These are phyloP conservation scores for Hansenula lynferdii DNA, from an alignment of 1,139 yeast genomes.

Conservation along the genomic window DNA sequence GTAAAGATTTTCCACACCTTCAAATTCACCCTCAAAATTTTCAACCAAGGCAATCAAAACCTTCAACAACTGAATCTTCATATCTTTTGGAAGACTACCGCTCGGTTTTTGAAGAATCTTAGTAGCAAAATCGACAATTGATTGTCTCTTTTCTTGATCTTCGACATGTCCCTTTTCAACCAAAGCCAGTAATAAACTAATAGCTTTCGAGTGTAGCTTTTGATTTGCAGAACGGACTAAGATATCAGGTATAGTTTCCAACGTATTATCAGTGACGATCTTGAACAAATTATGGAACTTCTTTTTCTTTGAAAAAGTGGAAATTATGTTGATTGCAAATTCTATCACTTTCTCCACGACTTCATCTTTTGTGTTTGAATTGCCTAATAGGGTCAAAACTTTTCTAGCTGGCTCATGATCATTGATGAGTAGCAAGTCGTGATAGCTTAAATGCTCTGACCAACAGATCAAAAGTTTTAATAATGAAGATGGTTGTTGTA, in stretches of 20 bases:
- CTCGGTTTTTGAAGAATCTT: constrained; percentile 60
- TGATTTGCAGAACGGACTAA: constrained; percentile 38
- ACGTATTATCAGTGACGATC: constrained; percentile 49
- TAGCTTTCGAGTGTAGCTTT: constrained; percentile 48
- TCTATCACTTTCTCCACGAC: constrained; percentile 57
- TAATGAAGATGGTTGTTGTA: constrained; percentile 78
- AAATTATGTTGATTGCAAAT: constrained; percentile 46
- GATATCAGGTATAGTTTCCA: constrained; percentile 46
- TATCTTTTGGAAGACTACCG: constrained; percentile 46
- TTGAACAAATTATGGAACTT: constrained; percentile 47
- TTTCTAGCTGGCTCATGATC: constrained; percentile 52
- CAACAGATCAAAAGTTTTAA: constrained; percentile 64
- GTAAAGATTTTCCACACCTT: constrained; percentile 51
- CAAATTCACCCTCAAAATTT: constrained; percentile 48
- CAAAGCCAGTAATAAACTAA: constrained; percentile 48
- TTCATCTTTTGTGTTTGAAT: constrained; percentile 57
- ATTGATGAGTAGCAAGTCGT: constrained; percentile 52
- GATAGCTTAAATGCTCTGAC: constrained; percentile 47
- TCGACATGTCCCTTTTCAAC: constrained; percentile 58
- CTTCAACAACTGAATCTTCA: constrained; percentile 54
- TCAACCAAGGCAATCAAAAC: constrained; percentile 52
- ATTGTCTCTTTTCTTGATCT: constrained; percentile 48
- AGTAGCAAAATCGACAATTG: constrained; percentile 55
- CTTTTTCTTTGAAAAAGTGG: constrained; percentile 35
- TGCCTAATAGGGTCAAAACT: constrained; percentile 48